Conservation (phyloP, 345 rosid species). For the Moricandia moricandioides region DNA sequence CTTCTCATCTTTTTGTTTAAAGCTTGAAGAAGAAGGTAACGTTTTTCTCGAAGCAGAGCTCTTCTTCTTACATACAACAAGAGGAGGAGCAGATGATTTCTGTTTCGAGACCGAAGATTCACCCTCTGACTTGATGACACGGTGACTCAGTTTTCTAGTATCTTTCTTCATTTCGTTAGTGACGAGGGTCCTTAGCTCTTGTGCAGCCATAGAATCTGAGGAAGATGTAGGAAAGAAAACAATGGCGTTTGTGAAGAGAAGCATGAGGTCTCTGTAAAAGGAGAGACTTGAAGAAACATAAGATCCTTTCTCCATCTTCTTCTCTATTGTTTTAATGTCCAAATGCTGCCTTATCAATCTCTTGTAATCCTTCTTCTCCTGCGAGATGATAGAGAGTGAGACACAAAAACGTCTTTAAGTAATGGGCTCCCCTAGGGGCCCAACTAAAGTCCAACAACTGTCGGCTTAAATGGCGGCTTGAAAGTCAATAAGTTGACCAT, state of each 20-base stretch:
- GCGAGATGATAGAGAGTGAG: neutral
- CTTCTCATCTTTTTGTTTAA: conserved; percentile 35
- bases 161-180: conserved; percentile 38
- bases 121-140: conserved; percentile 22
- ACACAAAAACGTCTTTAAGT: neutral
- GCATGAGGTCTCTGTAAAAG: conserved; percentile 64
- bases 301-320: conserved; percentile 47
- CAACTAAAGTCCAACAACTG: conserved; percentile 18
- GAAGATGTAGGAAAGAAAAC: conserved; percentile 59
- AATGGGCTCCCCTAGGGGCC: conserved; percentile 2
- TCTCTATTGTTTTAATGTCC: conserved; percentile 57
- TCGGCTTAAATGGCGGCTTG: neutral
- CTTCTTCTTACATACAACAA: conserved; percentile 57
- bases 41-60: conserved; percentile 46
- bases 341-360: conserved; percentile 51
- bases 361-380: conserved; percentile 51
- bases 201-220: conserved; percentile 47
- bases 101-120: conserved; percentile 41
- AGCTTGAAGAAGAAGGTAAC: conserved; percentile 38
- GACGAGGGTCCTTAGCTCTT: conserved; percentile 47
- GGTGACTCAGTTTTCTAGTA: conserved; percentile 10
- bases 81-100: conserved; percentile 46
- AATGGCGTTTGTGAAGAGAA: conserved; percentile 65
- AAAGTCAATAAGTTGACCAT: conserved; percentile 34
- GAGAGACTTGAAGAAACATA: conserved; percentile 42